Evolutionary conservation across 495 filamentous ascomycete genomes (phyloP), one percentile per base, ranked within the genome.

Genomic region (Alectoria sarmentosa): DNA sequence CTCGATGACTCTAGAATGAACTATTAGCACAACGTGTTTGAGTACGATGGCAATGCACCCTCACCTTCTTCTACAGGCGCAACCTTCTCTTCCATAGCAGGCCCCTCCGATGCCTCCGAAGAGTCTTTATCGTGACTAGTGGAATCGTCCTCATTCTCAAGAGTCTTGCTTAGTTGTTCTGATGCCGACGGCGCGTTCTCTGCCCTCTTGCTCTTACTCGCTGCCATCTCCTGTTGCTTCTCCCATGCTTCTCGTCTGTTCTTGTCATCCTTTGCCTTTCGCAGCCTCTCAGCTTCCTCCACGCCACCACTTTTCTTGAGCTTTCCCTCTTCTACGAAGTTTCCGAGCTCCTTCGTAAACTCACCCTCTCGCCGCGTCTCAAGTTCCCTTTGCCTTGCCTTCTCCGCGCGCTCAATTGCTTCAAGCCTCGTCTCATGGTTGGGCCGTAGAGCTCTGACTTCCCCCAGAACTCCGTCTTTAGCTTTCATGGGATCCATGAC

Each of bases 271-370:
- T 92, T 95, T 28, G 84, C 84, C 69, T 86, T 88, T 63, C 95
- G 79, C 54, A 91, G 81, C 49, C 95, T 79, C 76, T 98, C 95
- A 11, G 90, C 86, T 76, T 98, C 94, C 76, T 98, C 95, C 14
- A 96, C 84, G 3, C 94, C 94, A 37, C 94, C 94, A 58, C 86
- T 89, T 82, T 96, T 97, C 85, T 96, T 98, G 67, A 98, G 73
- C 73, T 87, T 91, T 21, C 90, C 90, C 72, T 97, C 92, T 69
- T 91, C 85, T 3, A 98, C 94, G 73, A 98, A 98, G 30, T 74
- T 79, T 1, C 88, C 88, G 4, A 98, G 79, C 71, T 98, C 94
- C 73, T 92, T 92, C 76, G 86, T 90, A 72, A 98, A 90, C 30
- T 90, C 87, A 61, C 90, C 91, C 19, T 85, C 87, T 14, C 78